Base-by-base conservation (phyloP, 805 yeast species). In the Ogataea zsoltii region DNA sequence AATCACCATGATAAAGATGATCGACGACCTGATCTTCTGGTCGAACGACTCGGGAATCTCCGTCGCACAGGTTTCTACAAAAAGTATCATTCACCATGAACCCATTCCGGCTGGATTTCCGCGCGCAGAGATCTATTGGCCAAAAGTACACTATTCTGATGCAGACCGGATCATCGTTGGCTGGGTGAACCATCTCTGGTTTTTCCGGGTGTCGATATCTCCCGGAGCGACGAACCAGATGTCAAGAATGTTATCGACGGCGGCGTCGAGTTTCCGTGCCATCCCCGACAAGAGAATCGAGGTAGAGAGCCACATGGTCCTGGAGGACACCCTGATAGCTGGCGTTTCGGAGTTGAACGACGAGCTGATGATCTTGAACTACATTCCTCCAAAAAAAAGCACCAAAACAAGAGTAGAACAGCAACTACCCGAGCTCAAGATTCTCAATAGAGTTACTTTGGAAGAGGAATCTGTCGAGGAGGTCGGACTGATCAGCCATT, bases 171-270 rank as follows among this genome's bases (percentile, higher is more conserved):
- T 89, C 10, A 64, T 87, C 1, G 74, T 94, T 19, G 96, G 91
- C 0, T 94, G 98, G 98, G 86, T 81, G 2, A 75, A 80, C 49
- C 77, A 82, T 51, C 71, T 92, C 2, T 91, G 96, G 95, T 66
- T 89, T 30, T 58, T 65, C 23, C 53, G 57, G 44, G 44, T 61
- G 3, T 46, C 51, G 1, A 7, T 44, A 2, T 13, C 51, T 2
- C 13, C 48, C 5, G 30, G 26, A 10, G 18, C 51, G 5, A 10
- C 41, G 11, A 43, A 15, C 7, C 50, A 51, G 44, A 61, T 70
- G 25, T 60, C 71, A 1, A 46, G 45, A 26, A 67, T 82, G 42
- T 74, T 87, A 15, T 71, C 79, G 7, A 69, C 80, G 4, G 79
- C 83, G 0, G 74, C 80, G 0, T 74, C 80, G 2, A 74, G 79